These are phyloP conservation scores for sweet orange (Citrus sinensis) DNA, from an alignment of 345 rosid genomes.

Conservation along the genomic window DNA sequence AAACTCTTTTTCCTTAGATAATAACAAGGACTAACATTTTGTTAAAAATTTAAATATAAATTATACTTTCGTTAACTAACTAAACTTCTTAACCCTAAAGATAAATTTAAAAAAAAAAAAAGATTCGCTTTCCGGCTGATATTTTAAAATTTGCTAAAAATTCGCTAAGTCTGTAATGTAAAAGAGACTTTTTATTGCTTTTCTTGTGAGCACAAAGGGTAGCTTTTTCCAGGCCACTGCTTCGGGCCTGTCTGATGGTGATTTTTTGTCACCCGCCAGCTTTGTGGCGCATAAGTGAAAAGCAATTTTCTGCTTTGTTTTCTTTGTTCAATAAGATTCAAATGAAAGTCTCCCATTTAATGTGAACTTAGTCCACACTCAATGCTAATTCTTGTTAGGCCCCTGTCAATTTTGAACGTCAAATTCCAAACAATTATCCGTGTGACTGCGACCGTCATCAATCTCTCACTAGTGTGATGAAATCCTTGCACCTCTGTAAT, in stretches of 20 bases:
- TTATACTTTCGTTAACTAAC: too few relatives aligned
- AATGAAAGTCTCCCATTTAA: neutral
- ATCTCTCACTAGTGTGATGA: neutral
- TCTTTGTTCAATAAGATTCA: neutral
- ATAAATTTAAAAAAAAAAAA: too few relatives aligned
- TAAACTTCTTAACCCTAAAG: too few relatives aligned
- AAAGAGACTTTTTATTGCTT: too few relatives aligned
- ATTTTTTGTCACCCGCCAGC: neutral
- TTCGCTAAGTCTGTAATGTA: too few relatives aligned
- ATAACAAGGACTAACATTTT: too few relatives aligned
- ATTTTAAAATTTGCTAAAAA: too few relatives aligned
- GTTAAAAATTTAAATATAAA: too few relatives aligned
- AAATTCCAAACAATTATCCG: neutral
- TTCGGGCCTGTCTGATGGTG: neutral
- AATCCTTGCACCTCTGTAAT: neutral
- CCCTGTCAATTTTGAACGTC: neutral
- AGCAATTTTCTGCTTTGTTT: neutral
- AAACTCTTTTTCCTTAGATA: too few relatives aligned
- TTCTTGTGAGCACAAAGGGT: too few relatives aligned
- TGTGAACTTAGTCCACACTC: neutral
- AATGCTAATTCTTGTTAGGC: neutral
- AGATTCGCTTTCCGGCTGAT: too few relatives aligned
- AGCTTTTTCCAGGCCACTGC: too few relatives aligned
- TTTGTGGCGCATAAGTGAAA: neutral
- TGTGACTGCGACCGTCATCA: neutral